Conservation (phyloP, 176 grass and related monocot genomes). For the Avena sativa region DNA sequence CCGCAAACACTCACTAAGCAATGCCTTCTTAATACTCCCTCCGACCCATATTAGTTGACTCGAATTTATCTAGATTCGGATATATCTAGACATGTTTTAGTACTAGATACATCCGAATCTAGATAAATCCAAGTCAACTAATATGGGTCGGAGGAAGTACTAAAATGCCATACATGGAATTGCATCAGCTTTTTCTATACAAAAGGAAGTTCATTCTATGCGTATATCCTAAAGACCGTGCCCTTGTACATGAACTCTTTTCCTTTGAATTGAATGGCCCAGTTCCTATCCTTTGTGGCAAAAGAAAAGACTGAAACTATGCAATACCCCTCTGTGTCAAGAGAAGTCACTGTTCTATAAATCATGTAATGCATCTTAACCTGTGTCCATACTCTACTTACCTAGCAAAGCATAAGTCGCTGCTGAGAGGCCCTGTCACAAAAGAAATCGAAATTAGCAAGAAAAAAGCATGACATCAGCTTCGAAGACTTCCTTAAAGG, state of each 20-base stretch:
- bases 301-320: background rate
- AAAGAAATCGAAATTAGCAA: conserved; percentile 46
- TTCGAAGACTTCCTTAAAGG: background rate
- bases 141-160: too few species aligned
- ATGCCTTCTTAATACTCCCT: background rate
- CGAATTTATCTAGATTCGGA: too few species aligned
- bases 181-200: background rate
- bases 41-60: too few species aligned
- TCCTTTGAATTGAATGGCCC: background rate
- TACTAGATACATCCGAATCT: too few species aligned
- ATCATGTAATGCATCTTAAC: conserved; percentile 24
- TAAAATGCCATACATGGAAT: background rate
- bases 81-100: too few species aligned
- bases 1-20: background rate
- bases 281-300: background rate
- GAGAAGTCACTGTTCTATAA: background rate
- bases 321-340: background rate
- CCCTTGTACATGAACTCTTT: background rate
- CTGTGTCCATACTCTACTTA: conserved; percentile 44
- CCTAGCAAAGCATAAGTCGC: conserved; percentile 76
- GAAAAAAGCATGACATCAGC: conserved; percentile 10
- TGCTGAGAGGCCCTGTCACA: conserved; percentile 72
- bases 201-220: background rate
- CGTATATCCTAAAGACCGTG: background rate
- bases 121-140: too few species aligned